phyloP scores from a whole-genome alignment of 2,329 filamentous ascomycete species.

The Pseudogymnoascus sp. region DNA sequence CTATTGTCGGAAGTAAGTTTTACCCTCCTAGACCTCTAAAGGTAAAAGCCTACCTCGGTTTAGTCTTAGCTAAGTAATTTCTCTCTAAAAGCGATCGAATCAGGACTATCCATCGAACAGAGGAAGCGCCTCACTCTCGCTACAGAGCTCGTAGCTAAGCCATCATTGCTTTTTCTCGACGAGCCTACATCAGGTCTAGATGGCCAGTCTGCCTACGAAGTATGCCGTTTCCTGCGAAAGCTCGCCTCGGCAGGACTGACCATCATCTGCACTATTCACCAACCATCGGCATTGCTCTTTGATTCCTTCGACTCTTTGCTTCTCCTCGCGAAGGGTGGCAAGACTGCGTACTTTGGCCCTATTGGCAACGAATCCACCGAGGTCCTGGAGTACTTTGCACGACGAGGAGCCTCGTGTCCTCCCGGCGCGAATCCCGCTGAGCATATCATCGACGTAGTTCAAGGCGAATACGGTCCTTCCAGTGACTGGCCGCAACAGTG shows the following conservation, averaged over 20 bases:
- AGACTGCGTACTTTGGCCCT: conserved; percentile 61
- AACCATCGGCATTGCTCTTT: conserved; percentile 45
- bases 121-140: conserved; percentile 42
- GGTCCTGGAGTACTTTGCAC: conserved; percentile 55
- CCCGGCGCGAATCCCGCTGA: conserved; percentile 44
- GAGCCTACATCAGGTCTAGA: conserved; percentile 56
- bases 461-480: conserved; percentile 37
- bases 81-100: no score
- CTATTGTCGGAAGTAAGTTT: no score
- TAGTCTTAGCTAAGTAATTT: no score
- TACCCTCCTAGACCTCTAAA: no score
- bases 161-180: conserved; percentile 53
- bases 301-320: conserved; percentile 51
- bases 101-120: no score
- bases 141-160: conserved; percentile 48
- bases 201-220: conserved; percentile 54
- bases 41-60: no score
- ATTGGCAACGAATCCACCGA: conserved; percentile 51
- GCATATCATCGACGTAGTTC: conserved; percentile 30
- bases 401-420: conserved; percentile 44
- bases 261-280: conserved; percentile 47
- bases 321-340: conserved; percentile 55
- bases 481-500: no score
- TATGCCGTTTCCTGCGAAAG: conserved; percentile 52
- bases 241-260: conserved; percentile 47